Percentiles rank a stretch among this genome's conserved stretches.
Conservation (phyloP, 2,329 filamentous ascomycete species). For the Amauroascus niger region DNA sequence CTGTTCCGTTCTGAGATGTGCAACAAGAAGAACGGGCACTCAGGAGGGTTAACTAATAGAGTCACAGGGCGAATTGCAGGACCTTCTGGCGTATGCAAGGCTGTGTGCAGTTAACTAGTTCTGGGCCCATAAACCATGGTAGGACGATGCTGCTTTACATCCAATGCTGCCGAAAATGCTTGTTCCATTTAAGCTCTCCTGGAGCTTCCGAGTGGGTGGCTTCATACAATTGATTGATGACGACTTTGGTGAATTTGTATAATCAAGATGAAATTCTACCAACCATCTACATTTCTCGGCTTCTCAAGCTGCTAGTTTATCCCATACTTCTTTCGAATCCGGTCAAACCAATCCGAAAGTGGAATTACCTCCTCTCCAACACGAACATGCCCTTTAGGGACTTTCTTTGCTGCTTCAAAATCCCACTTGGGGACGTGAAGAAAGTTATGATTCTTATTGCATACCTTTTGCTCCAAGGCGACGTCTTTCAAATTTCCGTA, state of each 20-base stretch:
- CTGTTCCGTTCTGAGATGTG: neutral
- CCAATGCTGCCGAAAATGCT: neutral
- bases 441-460: slow-evolving; percentile 21
- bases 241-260: neutral
- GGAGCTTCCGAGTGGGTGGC: neutral
- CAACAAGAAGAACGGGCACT: neutral
- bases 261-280: too few species aligned
- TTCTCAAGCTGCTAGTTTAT: neutral
- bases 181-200: slow-evolving; percentile 1
- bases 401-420: slow-evolving; percentile 13
- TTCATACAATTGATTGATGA: neutral
- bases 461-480: slow-evolving; percentile 23
- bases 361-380: slow-evolving; percentile 19
- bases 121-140: neutral
- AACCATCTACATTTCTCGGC: neutral
- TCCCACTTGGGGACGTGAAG: slow-evolving; percentile 22
- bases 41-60: neutral
- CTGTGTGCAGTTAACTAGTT: too few species aligned
- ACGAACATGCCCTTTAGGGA: slow-evolving; percentile 20
- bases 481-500: slow-evolving; percentile 17
- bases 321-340: slow-evolving; percentile 18
- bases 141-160: neutral
- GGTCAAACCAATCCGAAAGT: slow-evolving; percentile 21
- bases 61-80: too few species aligned
- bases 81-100: too few species aligned